Percentiles rank a stretch among this genome's conserved stretches.
phyloP scores from a whole-genome alignment of 176 grass and related monocot genomes.

The Tuctoria greenei region DNA sequence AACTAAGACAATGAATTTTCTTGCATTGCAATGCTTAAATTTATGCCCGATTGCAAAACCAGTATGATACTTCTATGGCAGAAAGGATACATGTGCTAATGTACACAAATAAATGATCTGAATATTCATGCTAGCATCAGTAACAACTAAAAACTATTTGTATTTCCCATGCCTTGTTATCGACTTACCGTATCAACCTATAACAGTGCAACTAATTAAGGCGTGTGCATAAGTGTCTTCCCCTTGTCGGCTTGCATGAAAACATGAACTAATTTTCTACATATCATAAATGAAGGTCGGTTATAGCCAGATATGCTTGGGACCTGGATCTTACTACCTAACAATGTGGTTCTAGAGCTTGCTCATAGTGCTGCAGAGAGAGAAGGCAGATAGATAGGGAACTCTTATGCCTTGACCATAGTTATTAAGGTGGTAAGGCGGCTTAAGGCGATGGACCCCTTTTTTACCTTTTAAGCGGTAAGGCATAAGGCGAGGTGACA shows the following conservation, averaged over 20 bases:
- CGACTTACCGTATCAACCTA: background rate
- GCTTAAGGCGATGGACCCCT: no score
- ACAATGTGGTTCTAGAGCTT: background rate
- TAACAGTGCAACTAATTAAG: background rate
- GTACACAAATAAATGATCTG: background rate
- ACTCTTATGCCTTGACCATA: no score
- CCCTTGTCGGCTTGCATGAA: background rate
- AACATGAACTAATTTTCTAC: background rate
- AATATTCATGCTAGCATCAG: background rate
- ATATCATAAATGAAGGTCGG: background rate
- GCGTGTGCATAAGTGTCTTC: background rate
- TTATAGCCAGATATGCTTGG: background rate
- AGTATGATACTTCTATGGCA: background rate
- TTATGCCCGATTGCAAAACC: background rate
- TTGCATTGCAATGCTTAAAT: background rate
- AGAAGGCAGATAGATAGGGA: background rate
- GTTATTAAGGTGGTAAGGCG: no score
- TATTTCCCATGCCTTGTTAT: background rate
- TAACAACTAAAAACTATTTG: background rate
- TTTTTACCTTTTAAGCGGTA: no score
- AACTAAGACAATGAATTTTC: background rate
- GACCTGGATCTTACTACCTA: background rate
- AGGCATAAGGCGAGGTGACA: no score
- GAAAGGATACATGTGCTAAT: background rate
- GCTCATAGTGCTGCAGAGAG: background rate